A percentile compares a stretch with the other conserved stretches of the same genome.
Conservation (phyloP, 768 basidiomycete genomes). For the Xerocomellus chrysenteron region DNA sequence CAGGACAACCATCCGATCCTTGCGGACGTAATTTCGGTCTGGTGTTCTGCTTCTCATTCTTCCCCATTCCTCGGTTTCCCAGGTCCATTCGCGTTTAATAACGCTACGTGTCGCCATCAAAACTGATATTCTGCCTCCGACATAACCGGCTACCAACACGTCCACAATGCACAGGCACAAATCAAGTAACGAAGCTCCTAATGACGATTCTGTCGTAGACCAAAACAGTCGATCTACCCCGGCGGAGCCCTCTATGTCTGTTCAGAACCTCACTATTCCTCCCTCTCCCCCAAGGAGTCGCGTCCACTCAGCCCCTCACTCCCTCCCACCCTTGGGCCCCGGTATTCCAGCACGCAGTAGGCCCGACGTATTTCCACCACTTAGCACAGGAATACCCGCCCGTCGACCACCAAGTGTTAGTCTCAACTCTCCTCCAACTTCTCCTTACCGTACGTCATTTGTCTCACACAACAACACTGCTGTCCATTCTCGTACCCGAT, state of each 20-base stretch:
- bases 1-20: background rate
- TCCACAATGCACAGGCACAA: conserved; percentile 41
- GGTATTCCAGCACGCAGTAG: conserved; percentile 23
- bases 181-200: conserved; percentile 42
- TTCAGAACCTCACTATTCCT: conserved; percentile 9
- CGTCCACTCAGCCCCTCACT: conserved; percentile 26
- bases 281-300: conserved; percentile 27
- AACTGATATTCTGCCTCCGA: background rate
- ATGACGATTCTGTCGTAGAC: conserved; percentile 26
- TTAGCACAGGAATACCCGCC: conserved; percentile 26
- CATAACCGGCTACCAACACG: conserved; percentile 2
- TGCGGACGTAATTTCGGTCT: background rate
- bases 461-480: conserved; percentile 3
- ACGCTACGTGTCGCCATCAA: background rate
- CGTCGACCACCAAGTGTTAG: conserved; percentile 25
- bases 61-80: background rate
- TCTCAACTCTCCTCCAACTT: conserved; percentile 29
- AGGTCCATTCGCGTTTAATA: background rate
- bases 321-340: conserved; percentile 17
- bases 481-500: conserved; percentile 31
- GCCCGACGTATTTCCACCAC: conserved; percentile 22
- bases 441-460: conserved; percentile 33
- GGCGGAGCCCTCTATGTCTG: conserved; percentile 1
- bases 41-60: background rate
- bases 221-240: background rate